phyloP scores from a whole-genome alignment of 306 rosid genomes.

The Morella rubra region DNA sequence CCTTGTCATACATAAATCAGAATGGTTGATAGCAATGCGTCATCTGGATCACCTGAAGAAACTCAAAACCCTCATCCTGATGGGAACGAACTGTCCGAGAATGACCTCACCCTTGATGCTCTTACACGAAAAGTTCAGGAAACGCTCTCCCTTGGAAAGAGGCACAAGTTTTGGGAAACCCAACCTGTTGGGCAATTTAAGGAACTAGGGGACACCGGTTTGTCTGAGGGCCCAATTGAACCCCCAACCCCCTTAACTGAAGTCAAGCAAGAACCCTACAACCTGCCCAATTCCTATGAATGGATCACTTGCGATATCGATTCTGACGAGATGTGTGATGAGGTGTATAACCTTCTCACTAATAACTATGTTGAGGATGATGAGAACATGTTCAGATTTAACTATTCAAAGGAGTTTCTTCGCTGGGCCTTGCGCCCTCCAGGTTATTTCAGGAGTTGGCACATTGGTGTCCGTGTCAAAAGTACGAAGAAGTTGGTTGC shows the following conservation, averaged over 20 bases:
- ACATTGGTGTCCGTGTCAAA: conserved; percentile 89
- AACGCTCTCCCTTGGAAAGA: conserved; percentile 64
- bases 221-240: conserved; percentile 84
- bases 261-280: conserved; percentile 88
- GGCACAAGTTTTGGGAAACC: conserved; percentile 90
- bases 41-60: conserved; percentile 58
- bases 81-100: conserved; percentile 59
- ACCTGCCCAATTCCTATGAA: conserved; percentile 81
- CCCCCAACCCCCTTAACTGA: conserved; percentile 71
- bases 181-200: conserved; percentile 97
- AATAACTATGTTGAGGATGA: conserved; percentile 92
- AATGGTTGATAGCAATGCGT: conserved; percentile 65
- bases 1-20: conserved; percentile 18
- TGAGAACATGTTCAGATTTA: conserved; percentile 92
- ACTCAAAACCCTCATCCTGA: conserved; percentile 61
- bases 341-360: conserved; percentile 77
- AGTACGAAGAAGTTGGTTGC: conserved; percentile 89
- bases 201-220: conserved; percentile 64
- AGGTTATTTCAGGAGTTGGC: conserved; percentile 85
- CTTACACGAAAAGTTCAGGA: conserved; percentile 64
- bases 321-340: conserved; percentile 59
- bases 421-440: conserved; percentile 95
- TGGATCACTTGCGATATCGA: conserved; percentile 88
- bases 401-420: conserved; percentile 86
- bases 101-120: conserved; percentile 52